phyloP scores from a whole-genome alignment of 139 green algal species.

The Gonium pectorale region DNA sequence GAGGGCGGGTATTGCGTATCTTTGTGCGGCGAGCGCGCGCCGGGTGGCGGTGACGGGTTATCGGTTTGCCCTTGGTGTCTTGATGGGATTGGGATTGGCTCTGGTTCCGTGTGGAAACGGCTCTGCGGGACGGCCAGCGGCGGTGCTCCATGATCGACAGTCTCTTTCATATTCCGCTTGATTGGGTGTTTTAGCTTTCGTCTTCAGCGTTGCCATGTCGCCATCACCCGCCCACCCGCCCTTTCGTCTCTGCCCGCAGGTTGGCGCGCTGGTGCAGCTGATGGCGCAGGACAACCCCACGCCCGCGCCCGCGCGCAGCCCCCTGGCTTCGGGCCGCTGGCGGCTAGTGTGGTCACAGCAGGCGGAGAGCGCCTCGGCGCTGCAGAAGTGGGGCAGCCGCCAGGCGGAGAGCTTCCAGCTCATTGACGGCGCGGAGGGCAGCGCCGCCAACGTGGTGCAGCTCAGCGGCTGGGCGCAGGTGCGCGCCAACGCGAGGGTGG shows the following conservation, averaged over 20 bases:
- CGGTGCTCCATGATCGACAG: too few species aligned
- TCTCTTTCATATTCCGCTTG: too few species aligned
- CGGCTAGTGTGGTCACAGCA: conserved; percentile 81
- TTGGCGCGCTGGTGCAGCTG: conserved; percentile 44
- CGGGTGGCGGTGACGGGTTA: too few species aligned
- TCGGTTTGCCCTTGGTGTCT: too few species aligned
- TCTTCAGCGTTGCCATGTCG: too few species aligned
- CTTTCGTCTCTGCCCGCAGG: not conserved
- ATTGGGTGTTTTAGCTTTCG: too few species aligned
- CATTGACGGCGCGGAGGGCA: conserved; percentile 62
- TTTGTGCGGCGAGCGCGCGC: too few species aligned
- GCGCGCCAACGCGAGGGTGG: conserved; percentile 63
- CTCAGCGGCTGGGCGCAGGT: conserved; percentile 64
- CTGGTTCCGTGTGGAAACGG: too few species aligned
- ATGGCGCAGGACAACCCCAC: conserved; percentile 52
- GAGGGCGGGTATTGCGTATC: too few species aligned
- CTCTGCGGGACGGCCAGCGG: too few species aligned
- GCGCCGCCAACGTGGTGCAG: conserved; percentile 77
- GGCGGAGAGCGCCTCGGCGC: conserved; percentile 65
- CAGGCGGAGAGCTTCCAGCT: conserved; percentile 58
- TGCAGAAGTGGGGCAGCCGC: conserved; percentile 71
- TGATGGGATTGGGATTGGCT: too few species aligned
- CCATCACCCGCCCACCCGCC: too few species aligned
- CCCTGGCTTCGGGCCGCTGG: conserved; percentile 69
- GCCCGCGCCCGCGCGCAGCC: conserved; percentile 55